These are phyloP conservation scores for Pinus taeda DNA, from an alignment of 75 land plant species.

Conservation along the genomic window DNA sequence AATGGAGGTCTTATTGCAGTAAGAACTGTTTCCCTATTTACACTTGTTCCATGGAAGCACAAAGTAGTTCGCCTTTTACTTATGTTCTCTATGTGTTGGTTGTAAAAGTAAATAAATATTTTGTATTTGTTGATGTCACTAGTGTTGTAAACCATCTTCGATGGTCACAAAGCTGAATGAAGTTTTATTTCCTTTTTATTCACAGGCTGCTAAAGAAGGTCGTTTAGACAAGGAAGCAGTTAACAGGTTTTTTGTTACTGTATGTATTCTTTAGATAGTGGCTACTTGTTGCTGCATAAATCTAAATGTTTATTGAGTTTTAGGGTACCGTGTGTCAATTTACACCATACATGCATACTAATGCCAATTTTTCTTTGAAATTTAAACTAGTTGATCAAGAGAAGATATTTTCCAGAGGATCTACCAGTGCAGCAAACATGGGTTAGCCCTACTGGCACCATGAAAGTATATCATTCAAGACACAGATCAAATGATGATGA, in stretches of 20 bases:
- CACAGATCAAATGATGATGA: slow-evolving; percentile 56
- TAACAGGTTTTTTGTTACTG: slow-evolving; percentile 66
- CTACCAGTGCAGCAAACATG: slow-evolving; percentile 44
- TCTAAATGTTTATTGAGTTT: no score
- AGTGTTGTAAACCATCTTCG: background rate
- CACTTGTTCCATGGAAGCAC: no score
- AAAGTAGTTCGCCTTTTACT: background rate
- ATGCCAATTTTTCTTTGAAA: background rate
- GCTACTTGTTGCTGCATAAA: background rate
- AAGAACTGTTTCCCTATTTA: slow-evolving; percentile 15
- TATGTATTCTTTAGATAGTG: slow-evolving; percentile 21
- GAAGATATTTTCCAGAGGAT: slow-evolving; percentile 81
- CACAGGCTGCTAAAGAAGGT: slow-evolving; percentile 80
- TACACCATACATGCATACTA: background rate
- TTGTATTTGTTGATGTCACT: background rate
- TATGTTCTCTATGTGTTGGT: background rate
- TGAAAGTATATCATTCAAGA: slow-evolving; percentile 22
- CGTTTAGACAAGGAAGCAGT: slow-evolving; percentile 83
- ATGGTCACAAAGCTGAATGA: background rate
- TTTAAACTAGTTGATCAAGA: slow-evolving; percentile 54
- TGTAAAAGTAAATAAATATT: background rate
- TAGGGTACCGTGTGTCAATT: background rate
- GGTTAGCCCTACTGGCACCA: slow-evolving; percentile 35
- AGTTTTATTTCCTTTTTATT: background rate
- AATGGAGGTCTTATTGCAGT: slow-evolving; percentile 65